Conservation (phyloP, 2,329 filamentous ascomycete genomes). For the Stachybotrys chartarum region DNA sequence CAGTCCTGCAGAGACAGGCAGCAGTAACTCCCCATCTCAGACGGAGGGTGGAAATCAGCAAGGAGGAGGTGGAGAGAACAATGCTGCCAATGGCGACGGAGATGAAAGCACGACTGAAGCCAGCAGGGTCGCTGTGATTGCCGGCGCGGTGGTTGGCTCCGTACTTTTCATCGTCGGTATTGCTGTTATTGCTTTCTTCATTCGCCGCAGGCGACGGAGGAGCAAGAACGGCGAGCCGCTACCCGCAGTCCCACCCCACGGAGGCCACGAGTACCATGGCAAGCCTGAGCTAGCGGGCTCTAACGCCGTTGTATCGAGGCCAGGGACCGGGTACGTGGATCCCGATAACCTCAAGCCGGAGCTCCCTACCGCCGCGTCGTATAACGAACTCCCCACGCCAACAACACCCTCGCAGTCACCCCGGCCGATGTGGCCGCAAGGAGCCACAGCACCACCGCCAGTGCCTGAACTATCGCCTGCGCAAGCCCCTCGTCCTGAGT, state of each 20-base stretch:
- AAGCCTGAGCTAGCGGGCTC: conserved; percentile 21
- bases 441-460: conserved; percentile 3
- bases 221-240: conserved; percentile 14
- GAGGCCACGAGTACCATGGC: conserved; percentile 14
- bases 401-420: neutral
- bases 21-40: conserved; percentile 1
- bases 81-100: conserved; percentile 1
- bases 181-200: conserved; percentile 26
- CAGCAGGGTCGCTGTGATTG: conserved; percentile 24
- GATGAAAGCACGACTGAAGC: conserved; percentile 6
- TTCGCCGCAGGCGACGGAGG: conserved; percentile 23
- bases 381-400: neutral
- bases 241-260: conserved; percentile 3
- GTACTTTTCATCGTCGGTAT: conserved; percentile 17
- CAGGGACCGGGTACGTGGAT: neutral
- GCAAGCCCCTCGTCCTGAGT: conserved; percentile 17
- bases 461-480: conserved; percentile 12
- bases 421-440: neutral
- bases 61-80: conserved; percentile 1
- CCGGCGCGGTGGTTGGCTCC: conserved; percentile 19
- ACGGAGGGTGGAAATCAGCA: conserved; percentile 1
- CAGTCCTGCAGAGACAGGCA: conserved; percentile 13
- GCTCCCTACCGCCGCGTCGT: neutral
- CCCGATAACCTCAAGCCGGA: neutral
- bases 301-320: neutral